A percentile compares a stretch with the other conserved stretches of the same genome.
Conservation (phyloP, 352 stramenopile species). For the Phytopythium oedochilum region DNA sequence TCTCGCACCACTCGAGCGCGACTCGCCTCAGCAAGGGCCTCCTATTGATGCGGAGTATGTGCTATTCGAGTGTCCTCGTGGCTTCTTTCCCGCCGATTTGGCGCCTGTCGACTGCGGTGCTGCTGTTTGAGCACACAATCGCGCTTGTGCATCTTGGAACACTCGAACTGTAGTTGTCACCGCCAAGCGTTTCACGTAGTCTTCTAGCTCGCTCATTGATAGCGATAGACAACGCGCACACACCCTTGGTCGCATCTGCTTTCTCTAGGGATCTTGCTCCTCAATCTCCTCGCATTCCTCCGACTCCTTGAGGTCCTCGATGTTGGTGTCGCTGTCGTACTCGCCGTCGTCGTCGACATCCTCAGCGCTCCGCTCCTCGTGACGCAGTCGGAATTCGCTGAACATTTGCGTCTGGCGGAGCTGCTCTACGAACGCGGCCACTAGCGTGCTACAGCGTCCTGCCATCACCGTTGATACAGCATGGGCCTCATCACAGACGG, state of each 20-base stretch:
- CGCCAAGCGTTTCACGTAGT: too few relatives aligned
- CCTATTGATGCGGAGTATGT: too few relatives aligned
- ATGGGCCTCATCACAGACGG: slow-evolving; percentile 23
- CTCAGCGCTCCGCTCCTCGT: slow-evolving; percentile 25
- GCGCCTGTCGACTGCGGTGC: too few relatives aligned
- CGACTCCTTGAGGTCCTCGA: slow-evolving; percentile 1
- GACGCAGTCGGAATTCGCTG: slow-evolving; percentile 54
- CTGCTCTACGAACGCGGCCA: slow-evolving; percentile 50
- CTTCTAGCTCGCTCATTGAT: too few relatives aligned
- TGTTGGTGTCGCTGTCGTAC: slow-evolving; percentile 10
- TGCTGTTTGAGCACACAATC: too few relatives aligned
- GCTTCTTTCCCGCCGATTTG: too few relatives aligned
- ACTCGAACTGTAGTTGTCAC: too few relatives aligned
- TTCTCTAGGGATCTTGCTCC: not conserved
- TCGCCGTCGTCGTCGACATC: slow-evolving; percentile 24
- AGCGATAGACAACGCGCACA: too few relatives aligned
- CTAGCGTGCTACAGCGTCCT: slow-evolving; percentile 40
- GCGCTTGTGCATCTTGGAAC: too few relatives aligned
- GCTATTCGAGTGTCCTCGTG: too few relatives aligned
- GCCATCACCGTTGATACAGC: not conserved
- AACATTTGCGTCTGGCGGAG: slow-evolving; percentile 86
- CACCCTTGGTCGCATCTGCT: not conserved
- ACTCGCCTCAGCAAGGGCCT: too few relatives aligned
- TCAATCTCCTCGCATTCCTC: not conserved
- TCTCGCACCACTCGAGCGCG: too few relatives aligned